Base-by-base conservation (phyloP, 1,284 basidiomycete species). In the Cutaneotrichosporon cyanovorans region DNA sequence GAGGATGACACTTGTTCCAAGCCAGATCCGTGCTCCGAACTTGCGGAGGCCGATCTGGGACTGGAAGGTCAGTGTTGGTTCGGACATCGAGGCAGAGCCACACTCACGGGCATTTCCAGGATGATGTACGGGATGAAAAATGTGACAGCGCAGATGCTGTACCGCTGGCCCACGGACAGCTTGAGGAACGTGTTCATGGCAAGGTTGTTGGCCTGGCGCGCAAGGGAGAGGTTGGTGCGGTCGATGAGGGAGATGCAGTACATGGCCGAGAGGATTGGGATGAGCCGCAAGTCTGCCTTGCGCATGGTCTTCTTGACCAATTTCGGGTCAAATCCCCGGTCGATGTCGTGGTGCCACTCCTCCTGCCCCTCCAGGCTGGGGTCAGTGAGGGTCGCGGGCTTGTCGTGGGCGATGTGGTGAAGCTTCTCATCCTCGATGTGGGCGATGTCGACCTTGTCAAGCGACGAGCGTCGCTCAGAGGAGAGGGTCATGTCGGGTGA, bases 181-280 rank as follows among this genome's bases (percentile, higher is more conserved):
- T 25, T 4, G n/a, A 42, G 32, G 14, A 23, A 32, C 15, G 53
- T 21, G 65, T 53, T 51, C 60, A 69, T 70, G n/a, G 30, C 21
- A 18, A 35, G 22, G 3, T 46, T 23, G 47, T 53, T 53, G 43
- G 47, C 51, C 4, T 46, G 42, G 5, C 63, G 67, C 4, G 67
- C 68, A n/a, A 64, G 56, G 1, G 57, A 55, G 16, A 69, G 56
- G 44, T 67, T 66, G 46, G 61, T 46, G 19, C 45, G 45, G 45
- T 46, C 45, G 33, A 46, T 46, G 21, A 46, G 45, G 21, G 45
- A 46, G 33, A 46, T 40, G 19, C 45, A 46, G 45, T 46, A 46
- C 45, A 46, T 46, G 37, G 33, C 32, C 45, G 45, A 46, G 18
- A 46, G 45, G 45, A 46, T 40, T 16, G 45, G 45, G 18, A 46